phyloP scores from a whole-genome alignment of 805 yeast genomes.

The Monosporozyma servazzii region DNA sequence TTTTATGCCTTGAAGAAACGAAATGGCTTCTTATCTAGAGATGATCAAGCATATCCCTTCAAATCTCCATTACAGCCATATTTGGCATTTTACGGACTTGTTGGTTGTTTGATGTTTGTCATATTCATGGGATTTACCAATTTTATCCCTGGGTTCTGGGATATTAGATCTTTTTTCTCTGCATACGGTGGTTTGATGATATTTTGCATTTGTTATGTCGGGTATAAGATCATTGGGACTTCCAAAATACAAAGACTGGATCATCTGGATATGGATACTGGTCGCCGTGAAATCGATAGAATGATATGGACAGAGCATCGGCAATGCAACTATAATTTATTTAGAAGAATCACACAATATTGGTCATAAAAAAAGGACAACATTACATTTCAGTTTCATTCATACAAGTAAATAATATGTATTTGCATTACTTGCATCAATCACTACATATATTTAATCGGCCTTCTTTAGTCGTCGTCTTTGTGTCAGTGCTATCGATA shows the following conservation, averaged over 20 bases:
- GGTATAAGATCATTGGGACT: constrained; percentile 50
- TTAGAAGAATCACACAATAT: constrained; percentile 4
- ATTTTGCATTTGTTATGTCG: constrained; percentile 41
- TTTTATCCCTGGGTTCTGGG: constrained; percentile 52
- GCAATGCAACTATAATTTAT: constrained; percentile 17
- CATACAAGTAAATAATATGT: neutral
- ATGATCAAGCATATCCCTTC: constrained; percentile 58
- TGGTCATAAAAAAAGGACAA: neutral
- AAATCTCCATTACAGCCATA: constrained; percentile 64
- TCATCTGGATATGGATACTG: constrained; percentile 72
- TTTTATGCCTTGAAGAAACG: constrained; percentile 51
- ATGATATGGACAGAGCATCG: constrained; percentile 72
- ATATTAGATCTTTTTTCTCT: constrained; percentile 50
- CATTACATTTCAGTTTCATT: neutral
- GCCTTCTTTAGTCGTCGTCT: neutral
- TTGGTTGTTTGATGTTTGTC: constrained; percentile 44
- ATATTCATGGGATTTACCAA: constrained; percentile 54
- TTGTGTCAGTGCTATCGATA: neutral
- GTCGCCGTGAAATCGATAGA: constrained; percentile 75
- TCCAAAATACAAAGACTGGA: constrained; percentile 61
- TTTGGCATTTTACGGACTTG: constrained; percentile 51
- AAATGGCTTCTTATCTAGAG: constrained; percentile 56
- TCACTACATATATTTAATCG: neutral
- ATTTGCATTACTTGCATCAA: neutral
- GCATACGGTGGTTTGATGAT: constrained; percentile 54